Conservation (phyloP, 345 rosid species). For the Bretschneidera sinensis region DNA sequence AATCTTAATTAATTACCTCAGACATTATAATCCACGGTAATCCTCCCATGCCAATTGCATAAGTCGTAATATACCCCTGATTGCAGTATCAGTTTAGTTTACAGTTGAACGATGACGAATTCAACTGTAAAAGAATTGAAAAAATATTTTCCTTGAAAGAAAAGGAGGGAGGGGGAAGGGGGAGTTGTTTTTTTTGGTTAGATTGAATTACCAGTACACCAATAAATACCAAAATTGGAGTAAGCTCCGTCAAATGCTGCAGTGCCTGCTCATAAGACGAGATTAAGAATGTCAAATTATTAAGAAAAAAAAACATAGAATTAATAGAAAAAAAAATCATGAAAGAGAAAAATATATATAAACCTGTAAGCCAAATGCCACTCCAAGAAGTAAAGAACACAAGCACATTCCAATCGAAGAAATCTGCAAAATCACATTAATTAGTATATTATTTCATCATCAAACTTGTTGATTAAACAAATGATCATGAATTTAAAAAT, state of each 20-base stretch:
- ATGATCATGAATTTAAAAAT: background rate
- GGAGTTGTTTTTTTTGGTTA: too few species aligned
- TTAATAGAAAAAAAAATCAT: background rate
- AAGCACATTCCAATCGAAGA: slow-evolving; percentile 48
- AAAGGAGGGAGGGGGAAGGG: too few species aligned
- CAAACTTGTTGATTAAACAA: background rate
- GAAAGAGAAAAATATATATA: background rate
- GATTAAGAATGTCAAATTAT: background rate
- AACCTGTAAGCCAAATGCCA: slow-evolving; percentile 51
- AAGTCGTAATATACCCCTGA: slow-evolving; percentile 34
- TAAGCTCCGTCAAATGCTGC: background rate
- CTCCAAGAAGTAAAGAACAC: slow-evolving; percentile 30
- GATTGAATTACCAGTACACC: background rate
- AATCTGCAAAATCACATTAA: slow-evolving; percentile 22
- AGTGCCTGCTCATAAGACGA: background rate
- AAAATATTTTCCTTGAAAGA: too few species aligned
- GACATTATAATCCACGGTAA: slow-evolving; percentile 61
- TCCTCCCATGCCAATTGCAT: slow-evolving; percentile 43
- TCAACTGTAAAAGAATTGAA: too few species aligned
- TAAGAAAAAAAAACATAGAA: background rate
- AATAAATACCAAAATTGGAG: background rate
- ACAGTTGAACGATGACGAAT: too few species aligned
- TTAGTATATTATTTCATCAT: background rate
- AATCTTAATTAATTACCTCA: slow-evolving; percentile 36
- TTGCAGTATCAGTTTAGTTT: background rate